Base-by-base conservation (phyloP, 495 filamentous ascomycete genomes). In the Echria macrotheca region DNA sequence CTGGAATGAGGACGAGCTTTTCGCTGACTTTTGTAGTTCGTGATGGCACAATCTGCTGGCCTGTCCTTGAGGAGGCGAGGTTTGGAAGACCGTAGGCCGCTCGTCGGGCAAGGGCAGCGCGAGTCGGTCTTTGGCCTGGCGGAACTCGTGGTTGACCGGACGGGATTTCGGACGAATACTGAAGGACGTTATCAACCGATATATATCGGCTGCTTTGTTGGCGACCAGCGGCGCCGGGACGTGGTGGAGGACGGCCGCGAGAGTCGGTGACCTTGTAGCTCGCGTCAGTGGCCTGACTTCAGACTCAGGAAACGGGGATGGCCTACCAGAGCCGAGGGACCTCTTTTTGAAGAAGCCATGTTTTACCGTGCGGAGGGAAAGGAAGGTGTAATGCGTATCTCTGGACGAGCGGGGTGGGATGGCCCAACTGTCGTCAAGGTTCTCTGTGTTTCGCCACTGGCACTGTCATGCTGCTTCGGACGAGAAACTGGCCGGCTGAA, bases 121-220 rank as follows among this genome's bases (percentile, higher is more conserved):
- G 77, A 19, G 66, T 57, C 11, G 84, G 76, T 51, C 78, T 73
- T 12, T 66, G 69, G 11, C 76, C 74, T 17, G 84, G 78, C 0
- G 88, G 86, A 15, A 81, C 75, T 3, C 93, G 83, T 31, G 89
- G 87, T 66, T 97, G 91, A 65, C 87, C 90, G 0, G 93, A 97
- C 15, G 93, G 94, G 4, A 99, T 88, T 56, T 99, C 91, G 26
- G 88, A 94, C 48, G 89, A 82, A 69, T 94, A 87, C 67, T 94
- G 89, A 3, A 99, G 82, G 50, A 97, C 84, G 58, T 89, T 96
- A 67, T 99, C 93, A 60, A 99, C 94, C 10, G 88, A 94, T 55
- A 98, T 87, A 64, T 93, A 82, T 38, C 90, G 88, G 51, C 84
- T 90, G 35, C 53, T 66, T 8, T 79, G 70, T 24, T 54, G 48